Conservation (phyloP, 129 eudicot genomes). For the Arctium lappa region DNA sequence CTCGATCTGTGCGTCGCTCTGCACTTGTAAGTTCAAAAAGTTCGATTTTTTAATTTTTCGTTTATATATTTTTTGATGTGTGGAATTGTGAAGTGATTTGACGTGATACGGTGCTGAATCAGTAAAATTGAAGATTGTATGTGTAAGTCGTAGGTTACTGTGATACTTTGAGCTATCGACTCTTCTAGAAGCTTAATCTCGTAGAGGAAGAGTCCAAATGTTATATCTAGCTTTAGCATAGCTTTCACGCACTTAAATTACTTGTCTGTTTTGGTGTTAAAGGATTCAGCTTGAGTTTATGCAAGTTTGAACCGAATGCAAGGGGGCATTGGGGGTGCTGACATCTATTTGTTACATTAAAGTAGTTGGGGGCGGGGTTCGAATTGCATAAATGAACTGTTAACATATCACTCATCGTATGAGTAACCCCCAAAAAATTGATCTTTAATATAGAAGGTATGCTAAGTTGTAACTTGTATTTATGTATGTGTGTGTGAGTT, state of each 20-base stretch:
- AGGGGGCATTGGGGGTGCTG: neutral
- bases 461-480: neutral
- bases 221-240: constrained; percentile 5
- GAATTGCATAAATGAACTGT: neutral
- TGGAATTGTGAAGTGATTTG: constrained; percentile 12
- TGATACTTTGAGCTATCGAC: neutral
- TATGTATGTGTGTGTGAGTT: neutral
- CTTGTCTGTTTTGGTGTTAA: neutral
- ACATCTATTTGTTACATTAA: neutral
- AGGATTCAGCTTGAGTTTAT: neutral
- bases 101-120: neutral
- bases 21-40: constrained; percentile 45
- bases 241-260: constrained; percentile 10
- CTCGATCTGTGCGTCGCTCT: constrained; percentile 72
- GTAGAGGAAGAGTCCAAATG: constrained; percentile 1
- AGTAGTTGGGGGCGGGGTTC: neutral
- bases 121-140: neutral
- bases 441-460: constrained; percentile 2
- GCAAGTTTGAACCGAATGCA: neutral
- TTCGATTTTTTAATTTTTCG: neutral
- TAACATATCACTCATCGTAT: neutral
- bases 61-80: constrained; percentile 5
- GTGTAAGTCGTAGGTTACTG: neutral
- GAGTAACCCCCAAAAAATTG: neutral
- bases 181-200: neutral